phyloP scores from a whole-genome alignment of 192 early-diverging fungal genomes.

The Lunasporangiospora selenospora region DNA sequence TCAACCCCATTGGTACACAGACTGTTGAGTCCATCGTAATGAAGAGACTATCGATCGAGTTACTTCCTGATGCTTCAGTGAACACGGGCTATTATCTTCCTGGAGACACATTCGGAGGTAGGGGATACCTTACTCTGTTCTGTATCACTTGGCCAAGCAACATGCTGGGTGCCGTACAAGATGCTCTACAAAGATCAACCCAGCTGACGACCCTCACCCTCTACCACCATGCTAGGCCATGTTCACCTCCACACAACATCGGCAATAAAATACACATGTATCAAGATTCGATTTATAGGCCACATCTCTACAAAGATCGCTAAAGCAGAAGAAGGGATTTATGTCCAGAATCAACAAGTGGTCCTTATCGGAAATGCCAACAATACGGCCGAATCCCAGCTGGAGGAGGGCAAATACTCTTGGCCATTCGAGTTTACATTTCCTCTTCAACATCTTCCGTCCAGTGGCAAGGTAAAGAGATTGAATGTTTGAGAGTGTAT shows the following conservation, averaged over 20 bases:
- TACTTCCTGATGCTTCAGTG: not conserved
- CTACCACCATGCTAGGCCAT: no score
- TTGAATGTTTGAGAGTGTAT: no score
- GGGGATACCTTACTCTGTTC: no score
- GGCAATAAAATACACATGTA: slow-evolving; percentile 15
- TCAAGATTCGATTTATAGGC: slow-evolving; percentile 17
- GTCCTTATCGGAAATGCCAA: slow-evolving; percentile 18
- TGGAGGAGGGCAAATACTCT: slow-evolving; percentile 18
- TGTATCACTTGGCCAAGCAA: no score
- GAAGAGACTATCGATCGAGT: slow-evolving; percentile 14
- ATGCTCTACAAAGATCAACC: no score
- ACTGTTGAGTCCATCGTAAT: no score
- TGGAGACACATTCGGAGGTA: slow-evolving; percentile 20
- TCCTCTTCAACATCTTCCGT: slow-evolving; percentile 24
- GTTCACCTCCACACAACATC: slow-evolving; percentile 4
- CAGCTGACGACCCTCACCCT: no score
- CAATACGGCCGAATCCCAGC: slow-evolving; percentile 7
- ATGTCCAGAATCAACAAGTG: slow-evolving; percentile 30
- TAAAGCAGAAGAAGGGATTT: slow-evolving; percentile 14
- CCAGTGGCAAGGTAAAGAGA: slow-evolving; percentile 26
- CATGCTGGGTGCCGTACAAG: no score
- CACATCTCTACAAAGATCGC: slow-evolving; percentile 17
- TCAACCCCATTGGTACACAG: no score
- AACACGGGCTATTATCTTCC: slow-evolving; percentile 8
- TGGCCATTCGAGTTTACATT: slow-evolving; percentile 29